A percentile compares a stretch with the other conserved stretches of the same genome.
Conservation (phyloP, 2,329 filamentous ascomycete genomes). For the Talaromyces sp. region DNA sequence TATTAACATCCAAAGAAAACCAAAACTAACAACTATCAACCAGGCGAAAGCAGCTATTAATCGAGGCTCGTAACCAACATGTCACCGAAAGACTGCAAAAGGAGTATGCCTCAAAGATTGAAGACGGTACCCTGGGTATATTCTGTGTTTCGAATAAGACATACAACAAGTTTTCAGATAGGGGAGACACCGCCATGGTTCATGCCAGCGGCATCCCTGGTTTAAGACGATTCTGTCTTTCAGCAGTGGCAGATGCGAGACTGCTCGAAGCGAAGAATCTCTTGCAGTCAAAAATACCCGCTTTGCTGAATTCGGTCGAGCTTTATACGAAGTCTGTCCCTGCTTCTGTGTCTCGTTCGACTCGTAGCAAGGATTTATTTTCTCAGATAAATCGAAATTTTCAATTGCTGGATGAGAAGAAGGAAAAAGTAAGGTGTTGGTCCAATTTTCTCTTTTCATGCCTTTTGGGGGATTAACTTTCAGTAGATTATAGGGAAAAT, state of each 20-base stretch:
- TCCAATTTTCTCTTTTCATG: not conserved
- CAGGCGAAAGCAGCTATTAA: not conserved
- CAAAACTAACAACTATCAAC: not conserved
- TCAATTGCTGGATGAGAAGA: not conserved
- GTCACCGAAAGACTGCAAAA: not conserved
- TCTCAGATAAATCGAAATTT: not conserved
- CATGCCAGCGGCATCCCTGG: slow-evolving; percentile 1
- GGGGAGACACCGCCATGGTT: not conserved
- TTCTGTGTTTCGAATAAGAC: slow-evolving; percentile 1
- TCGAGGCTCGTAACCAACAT: not conserved
- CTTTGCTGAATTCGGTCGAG: not conserved
- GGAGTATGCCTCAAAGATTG: not conserved
- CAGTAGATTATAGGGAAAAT: not conserved
- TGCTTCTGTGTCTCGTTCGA: not conserved
- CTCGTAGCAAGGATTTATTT: not conserved
- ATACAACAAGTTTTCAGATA: not conserved
- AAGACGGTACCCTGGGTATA: not conserved
- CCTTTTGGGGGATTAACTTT: not conserved
- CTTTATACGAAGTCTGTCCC: not conserved
- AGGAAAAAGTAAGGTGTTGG: not conserved
- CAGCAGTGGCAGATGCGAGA: not conserved
- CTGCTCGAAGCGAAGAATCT: not conserved
- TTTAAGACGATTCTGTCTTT: not conserved
- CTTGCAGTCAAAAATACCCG: not conserved
- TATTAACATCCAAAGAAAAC: not conserved